These are phyloP conservation scores for Ascochyta lentis DNA, from an alignment of 2,329 filamentous ascomycete genomes.

Conservation along the genomic window DNA sequence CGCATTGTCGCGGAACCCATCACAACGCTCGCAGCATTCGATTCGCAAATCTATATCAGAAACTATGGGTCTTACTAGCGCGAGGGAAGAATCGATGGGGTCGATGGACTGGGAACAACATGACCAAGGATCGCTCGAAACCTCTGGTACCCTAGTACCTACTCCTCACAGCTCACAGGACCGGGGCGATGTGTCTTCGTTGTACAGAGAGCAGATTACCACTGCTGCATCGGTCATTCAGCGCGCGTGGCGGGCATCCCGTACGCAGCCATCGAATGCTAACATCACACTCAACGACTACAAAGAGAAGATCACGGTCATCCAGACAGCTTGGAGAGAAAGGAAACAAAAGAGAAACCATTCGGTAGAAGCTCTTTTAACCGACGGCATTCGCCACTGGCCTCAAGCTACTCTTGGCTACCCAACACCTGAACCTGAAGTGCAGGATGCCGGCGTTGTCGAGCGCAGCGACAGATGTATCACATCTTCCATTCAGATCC, in stretches of 20 bases:
- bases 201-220: conserved; percentile 34
- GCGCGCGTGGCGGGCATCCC: conserved; percentile 44
- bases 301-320: conserved; percentile 47
- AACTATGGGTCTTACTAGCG: conserved; percentile 36
- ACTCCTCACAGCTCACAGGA: conserved; percentile 41
- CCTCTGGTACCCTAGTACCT: conserved; percentile 31
- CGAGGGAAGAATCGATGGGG: conserved; percentile 35
- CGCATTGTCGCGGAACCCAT: conserved; percentile 38
- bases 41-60: conserved; percentile 46
- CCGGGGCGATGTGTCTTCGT: conserved; percentile 29
- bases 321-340: conserved; percentile 49
- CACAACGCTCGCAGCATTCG: conserved; percentile 41
- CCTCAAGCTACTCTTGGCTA: conserved; percentile 44
- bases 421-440: conserved; percentile 43
- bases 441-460: conserved; percentile 23
- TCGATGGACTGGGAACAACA: conserved; percentile 38
- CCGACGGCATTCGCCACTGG: conserved; percentile 42
- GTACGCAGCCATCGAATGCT: conserved; percentile 27
- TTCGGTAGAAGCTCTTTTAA: conserved; percentile 42
- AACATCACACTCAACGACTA: conserved; percentile 44
- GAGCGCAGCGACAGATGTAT: conserved; percentile 30
- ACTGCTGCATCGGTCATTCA: conserved; percentile 46
- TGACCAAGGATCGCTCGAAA: conserved; percentile 35
- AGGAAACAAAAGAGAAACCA: conserved; percentile 38
- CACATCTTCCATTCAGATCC: conserved; percentile 44